These are phyloP conservation scores for Pleurotus cornucopiae DNA, from an alignment of 768 basidiomycete genomes.

Conservation along the genomic window DNA sequence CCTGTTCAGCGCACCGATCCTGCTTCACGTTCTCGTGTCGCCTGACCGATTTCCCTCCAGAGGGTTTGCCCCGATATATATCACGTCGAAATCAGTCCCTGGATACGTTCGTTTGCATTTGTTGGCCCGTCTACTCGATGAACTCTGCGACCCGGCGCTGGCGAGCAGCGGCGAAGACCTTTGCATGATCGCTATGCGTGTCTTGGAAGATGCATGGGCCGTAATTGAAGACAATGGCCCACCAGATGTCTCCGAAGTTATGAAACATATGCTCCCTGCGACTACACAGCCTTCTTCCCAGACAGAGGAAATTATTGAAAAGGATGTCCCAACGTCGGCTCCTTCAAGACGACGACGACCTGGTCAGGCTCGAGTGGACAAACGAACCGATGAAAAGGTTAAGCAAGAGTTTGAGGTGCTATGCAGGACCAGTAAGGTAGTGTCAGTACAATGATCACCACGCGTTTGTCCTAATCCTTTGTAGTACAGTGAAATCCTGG, in stretches of 20 bases:
- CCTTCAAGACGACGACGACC: too few relatives aligned
- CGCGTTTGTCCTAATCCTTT: not conserved
- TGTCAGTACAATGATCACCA: not conserved
- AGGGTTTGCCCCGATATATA: slow-evolving; percentile 65
- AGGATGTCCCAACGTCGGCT: not conserved
- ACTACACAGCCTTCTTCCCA: slow-evolving; percentile 3
- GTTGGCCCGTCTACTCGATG: slow-evolving; percentile 57
- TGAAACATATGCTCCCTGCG: slow-evolving; percentile 52
- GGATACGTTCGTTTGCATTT: slow-evolving; percentile 84
- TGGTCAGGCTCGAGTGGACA: slow-evolving; percentile 26
- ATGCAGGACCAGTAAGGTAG: slow-evolving; percentile 33
- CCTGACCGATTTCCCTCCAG: slow-evolving; percentile 35
- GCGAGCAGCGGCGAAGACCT: slow-evolving; percentile 69
- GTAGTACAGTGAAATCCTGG: slow-evolving; percentile 54
- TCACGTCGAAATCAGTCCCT: slow-evolving; percentile 64
- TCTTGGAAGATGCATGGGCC: slow-evolving; percentile 71
- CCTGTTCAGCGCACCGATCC: slow-evolving; percentile 58
- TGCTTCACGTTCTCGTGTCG: slow-evolving; percentile 63
- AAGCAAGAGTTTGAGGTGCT: slow-evolving; percentile 48
- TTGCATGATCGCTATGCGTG: slow-evolving; percentile 63
- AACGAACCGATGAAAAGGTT: slow-evolving; percentile 44
- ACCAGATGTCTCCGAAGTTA: slow-evolving; percentile 67
- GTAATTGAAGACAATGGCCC: slow-evolving; percentile 64
- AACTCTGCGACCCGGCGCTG: slow-evolving; percentile 49
- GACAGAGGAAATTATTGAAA: slow-evolving; percentile 4